Conservation (phyloP, 2,329 filamentous ascomycete genomes). For the Phyllosticta citriasiana region DNA sequence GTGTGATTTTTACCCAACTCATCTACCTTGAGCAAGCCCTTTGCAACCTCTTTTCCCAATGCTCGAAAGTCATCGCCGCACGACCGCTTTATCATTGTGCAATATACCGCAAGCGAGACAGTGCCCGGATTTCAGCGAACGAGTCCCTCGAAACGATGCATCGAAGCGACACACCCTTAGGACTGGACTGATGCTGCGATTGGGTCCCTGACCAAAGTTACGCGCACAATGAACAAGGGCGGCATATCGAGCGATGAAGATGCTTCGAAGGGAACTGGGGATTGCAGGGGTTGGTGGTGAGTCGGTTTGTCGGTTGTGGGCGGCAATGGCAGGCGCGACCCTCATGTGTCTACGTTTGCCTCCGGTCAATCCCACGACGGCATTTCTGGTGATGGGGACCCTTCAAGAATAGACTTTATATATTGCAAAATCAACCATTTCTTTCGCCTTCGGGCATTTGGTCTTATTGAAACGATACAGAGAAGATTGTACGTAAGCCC, state of each 20-base stretch:
- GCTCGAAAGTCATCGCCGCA: not conserved
- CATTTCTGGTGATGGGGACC: no score
- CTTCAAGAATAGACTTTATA: not conserved
- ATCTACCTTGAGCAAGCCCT: not conserved
- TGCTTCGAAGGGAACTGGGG: no score
- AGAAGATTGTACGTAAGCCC: conserved; percentile 28
- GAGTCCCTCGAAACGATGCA: not conserved
- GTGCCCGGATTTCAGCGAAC: not conserved
- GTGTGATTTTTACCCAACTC: not conserved
- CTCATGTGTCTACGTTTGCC: no score
- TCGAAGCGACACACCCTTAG: no score
- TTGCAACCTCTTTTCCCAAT: not conserved
- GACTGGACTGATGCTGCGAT: not conserved
- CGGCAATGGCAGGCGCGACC: no score
- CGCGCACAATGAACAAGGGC: no score
- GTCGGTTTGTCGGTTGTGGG: no score
- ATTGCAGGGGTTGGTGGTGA: no score
- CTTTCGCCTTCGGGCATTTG: conserved; percentile 36
- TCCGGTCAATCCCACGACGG: no score
- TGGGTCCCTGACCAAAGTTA: no score
- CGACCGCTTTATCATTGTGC: not conserved
- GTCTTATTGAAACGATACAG: conserved; percentile 48
- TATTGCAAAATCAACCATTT: not conserved
- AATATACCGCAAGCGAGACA: not conserved
- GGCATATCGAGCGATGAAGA: not conserved